Percentiles rank a stretch among this genome's conserved stretches.
These are phyloP conservation scores for Tolypocladium paradoxum DNA, from an alignment of 2,329 filamentous ascomycete genomes.

Conservation along the genomic window DNA sequence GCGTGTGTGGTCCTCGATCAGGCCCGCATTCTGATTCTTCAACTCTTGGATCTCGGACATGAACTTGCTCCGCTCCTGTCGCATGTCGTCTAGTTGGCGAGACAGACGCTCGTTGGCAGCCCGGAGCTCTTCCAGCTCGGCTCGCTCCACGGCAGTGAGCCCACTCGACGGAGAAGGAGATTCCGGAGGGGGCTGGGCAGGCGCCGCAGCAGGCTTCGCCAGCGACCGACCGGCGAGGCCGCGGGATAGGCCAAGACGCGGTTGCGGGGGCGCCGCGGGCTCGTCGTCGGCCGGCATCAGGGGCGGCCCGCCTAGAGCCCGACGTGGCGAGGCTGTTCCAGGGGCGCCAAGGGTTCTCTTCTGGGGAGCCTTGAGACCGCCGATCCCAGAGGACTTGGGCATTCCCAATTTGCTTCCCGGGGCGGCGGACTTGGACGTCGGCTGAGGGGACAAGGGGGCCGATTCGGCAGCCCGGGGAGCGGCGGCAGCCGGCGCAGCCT, in stretches of 20 bases:
- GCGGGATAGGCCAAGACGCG: constrained; percentile 57
- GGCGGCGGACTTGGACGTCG: constrained; percentile 39
- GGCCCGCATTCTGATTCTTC: constrained; percentile 89
- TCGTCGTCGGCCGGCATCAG: constrained; percentile 47
- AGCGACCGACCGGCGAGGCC: constrained; percentile 81
- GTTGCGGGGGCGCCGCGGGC: constrained; percentile 44
- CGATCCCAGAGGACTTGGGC: constrained; percentile 39
- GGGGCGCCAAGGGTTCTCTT: constrained; percentile 42
- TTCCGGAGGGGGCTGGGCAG: constrained; percentile 37
- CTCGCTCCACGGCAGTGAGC: constrained; percentile 68
- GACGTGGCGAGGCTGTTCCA: constrained; percentile 41
- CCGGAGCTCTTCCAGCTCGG: constrained; percentile 85
- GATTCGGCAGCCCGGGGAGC: constrained; percentile 31
- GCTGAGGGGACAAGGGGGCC: constrained; percentile 46
- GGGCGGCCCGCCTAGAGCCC: constrained; percentile 35
- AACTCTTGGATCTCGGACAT: constrained; percentile 84
- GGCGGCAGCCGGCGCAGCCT: constrained; percentile 30
- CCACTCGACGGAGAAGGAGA: constrained; percentile 53
- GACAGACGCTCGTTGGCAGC: constrained; percentile 69
- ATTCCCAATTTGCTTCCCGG: constrained; percentile 42
- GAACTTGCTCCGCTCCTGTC: constrained; percentile 71
- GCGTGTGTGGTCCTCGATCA: constrained; percentile 94
- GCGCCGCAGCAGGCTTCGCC: constrained; percentile 55
- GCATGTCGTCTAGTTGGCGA: constrained; percentile 67
- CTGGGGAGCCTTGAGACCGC: constrained; percentile 49